Conservation (phyloP, 305 asterid species). For the Fraxinus baroniana region DNA sequence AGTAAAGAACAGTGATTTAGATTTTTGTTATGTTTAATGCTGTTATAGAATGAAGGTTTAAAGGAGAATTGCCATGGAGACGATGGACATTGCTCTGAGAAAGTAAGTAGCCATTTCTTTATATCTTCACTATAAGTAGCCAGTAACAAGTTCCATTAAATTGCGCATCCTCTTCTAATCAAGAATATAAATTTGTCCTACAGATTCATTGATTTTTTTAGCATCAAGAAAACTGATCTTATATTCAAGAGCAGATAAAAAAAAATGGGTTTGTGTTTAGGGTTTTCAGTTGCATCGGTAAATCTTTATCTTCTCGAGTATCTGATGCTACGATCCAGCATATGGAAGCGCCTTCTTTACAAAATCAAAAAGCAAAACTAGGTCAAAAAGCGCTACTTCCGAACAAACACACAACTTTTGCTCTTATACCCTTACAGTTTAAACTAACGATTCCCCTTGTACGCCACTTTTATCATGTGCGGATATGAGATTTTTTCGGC, state of each 20-base stretch:
- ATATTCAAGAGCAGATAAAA: background rate
- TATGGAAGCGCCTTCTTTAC: background rate
- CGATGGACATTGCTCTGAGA: slow-evolving; percentile 54
- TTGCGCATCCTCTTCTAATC: background rate
- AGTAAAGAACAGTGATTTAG: background rate
- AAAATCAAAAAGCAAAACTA: slow-evolving; percentile 12
- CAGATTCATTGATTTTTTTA: background rate
- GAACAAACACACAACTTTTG: slow-evolving; percentile 27
- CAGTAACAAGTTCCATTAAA: background rate
- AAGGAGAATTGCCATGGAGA: slow-evolving; percentile 47
- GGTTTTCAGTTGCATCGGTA: slow-evolving; percentile 22
- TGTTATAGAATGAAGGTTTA: slow-evolving; percentile 65
- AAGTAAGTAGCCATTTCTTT: slow-evolving; percentile 37
- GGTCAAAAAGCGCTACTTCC: slow-evolving; percentile 25
- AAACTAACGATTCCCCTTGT: background rate
- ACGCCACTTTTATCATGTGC: background rate
- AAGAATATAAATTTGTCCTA: background rate
- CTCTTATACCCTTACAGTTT: slow-evolving; percentile 17
- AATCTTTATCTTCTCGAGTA: slow-evolving; percentile 11
- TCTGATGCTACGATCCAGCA: slow-evolving; percentile 17
- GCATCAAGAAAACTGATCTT: background rate
- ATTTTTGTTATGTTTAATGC: background rate
- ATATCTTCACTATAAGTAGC: background rate
- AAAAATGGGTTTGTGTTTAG: slow-evolving; percentile 19
- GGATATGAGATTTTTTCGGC: background rate